Base-by-base conservation (phyloP, 345 rosid genomes). In the Limnanthes douglasii region DNA sequence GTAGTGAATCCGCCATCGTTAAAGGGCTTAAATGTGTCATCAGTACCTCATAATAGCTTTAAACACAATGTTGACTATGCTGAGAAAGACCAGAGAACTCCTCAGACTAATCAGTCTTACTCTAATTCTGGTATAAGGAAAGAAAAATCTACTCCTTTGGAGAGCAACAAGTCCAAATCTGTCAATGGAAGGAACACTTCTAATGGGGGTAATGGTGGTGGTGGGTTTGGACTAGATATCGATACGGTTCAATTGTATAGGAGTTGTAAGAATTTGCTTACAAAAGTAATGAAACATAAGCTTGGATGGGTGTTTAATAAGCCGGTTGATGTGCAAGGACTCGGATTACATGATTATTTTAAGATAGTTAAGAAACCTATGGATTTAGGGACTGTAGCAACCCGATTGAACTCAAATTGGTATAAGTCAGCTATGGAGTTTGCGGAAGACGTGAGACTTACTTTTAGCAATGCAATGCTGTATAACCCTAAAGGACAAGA, bases 351-450 rank as follows among this genome's bases (percentile, higher is more conserved):
- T 41, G 97, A 88, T 62, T 88, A 88, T 46, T 61, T 61, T 30
- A 61, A 45, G 3, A 78, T 83, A 28, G 50, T 88, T 37, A 72
- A 72, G 63, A 74, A 65, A 37, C 97, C 95, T 0, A 88, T 88
- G 97, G 97, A 88, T 75, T 68, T 88, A 53, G 95, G 95, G 7
- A 73, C 95, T 0, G 86, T 88, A 48, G 74, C 71, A 62, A 57
- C 37, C 51, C 73, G 64, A 65, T 51, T 78, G 74, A 61, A 53
- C 37, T 71, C 71, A 48, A 70, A 61, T 28, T 55, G 39, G 72
- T 88, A 83, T 37, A 64, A 75, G 58, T 71, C 86, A 0, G 71
- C 95, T 0, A 49, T 37, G 62, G 83, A 71, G 39, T 83, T 88
- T 59, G 86, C 83, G 1, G 76, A 78, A 38, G 97, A 88, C 39